Evolutionary conservation across 192 early-diverging fungal genomes (phyloP).

Genomic region (Lunasporangiospora selenospora): DNA sequence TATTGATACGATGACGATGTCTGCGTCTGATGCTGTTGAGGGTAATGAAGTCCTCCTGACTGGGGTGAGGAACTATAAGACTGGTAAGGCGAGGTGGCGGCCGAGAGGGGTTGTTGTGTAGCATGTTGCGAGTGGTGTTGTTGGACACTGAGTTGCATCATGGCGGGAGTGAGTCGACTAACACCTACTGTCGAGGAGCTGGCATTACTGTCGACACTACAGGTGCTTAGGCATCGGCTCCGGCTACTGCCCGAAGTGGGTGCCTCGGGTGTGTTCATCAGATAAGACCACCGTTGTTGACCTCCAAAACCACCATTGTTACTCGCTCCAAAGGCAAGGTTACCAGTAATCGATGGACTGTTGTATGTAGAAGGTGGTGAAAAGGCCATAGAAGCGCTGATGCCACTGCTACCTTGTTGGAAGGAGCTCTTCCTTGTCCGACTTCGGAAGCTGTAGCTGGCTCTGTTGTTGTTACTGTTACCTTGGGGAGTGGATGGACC

Average conservation of each 20-base stretch:
- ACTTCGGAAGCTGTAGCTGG: constrained; percentile 11
- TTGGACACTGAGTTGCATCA: constrained; percentile 38
- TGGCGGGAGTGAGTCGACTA: constrained; percentile 30
- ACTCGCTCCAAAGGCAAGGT: neutral
- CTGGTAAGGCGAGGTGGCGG: constrained; percentile 30
- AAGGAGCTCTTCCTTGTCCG: constrained; percentile 29
- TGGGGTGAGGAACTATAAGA: constrained; percentile 40
- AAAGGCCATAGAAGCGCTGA: constrained; percentile 18
- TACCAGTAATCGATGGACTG: constrained; percentile 6
- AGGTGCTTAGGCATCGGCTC: constrained; percentile 33
- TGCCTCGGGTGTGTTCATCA: constrained; percentile 10
- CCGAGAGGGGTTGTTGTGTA: no score
- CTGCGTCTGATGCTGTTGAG: constrained; percentile 14
- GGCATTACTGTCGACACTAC: constrained; percentile 42
- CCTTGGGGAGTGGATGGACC: neutral
- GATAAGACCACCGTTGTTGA: constrained; percentile 9
- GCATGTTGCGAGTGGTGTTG: constrained; percentile 16
- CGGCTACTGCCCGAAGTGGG: constrained; percentile 6
- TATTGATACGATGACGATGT: constrained; percentile 22
- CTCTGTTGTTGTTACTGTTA: constrained; percentile 6
- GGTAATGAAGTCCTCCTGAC: constrained; percentile 16
- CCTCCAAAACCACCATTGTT: constrained; percentile 7
- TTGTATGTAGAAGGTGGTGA: constrained; percentile 27
- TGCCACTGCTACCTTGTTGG: constrained; percentile 2
- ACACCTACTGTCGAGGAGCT: constrained; percentile 28